These are phyloP conservation scores for Actinomortierella ambigua DNA, from an alignment of 371 early-diverging fungal genomes.

Conservation along the genomic window DNA sequence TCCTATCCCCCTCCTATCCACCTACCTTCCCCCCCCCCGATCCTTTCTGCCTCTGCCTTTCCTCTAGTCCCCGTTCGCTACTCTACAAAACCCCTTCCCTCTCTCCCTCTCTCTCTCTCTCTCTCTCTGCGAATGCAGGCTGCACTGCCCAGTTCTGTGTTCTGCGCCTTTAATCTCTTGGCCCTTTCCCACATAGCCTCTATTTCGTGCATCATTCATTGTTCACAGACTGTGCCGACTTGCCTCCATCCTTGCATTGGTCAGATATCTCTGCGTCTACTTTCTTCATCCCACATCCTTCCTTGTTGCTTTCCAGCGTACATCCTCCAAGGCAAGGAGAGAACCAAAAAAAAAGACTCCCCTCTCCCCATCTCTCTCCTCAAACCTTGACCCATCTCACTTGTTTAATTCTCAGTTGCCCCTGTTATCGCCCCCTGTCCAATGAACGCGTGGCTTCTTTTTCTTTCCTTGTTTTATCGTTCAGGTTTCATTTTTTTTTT, in stretches of 20 bases:
- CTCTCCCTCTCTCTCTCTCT: neutral
- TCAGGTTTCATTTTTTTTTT: neutral
- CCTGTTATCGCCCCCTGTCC: neutral
- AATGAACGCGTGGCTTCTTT: neutral
- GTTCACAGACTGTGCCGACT: constrained; percentile 8
- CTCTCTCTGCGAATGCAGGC: too few relatives aligned
- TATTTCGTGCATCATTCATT: constrained; percentile 5
- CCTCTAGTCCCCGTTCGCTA: neutral
- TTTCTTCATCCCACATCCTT: too few relatives aligned
- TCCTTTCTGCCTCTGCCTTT: neutral
- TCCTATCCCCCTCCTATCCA: neutral
- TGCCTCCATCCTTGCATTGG: constrained; percentile 9
- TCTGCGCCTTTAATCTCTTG: neutral
- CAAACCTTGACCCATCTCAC: neutral
- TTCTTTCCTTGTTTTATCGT: neutral
- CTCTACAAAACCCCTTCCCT: constrained; percentile 1
- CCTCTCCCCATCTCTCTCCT: neutral
- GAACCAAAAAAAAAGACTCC: constrained; percentile 5
- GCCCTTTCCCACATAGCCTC: constrained; percentile 2
- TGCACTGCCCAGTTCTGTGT: neutral
- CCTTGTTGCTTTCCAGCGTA: constrained; percentile 7
- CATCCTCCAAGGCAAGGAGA: constrained; percentile 19
- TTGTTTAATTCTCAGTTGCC: neutral
- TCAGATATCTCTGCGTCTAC: too few relatives aligned
- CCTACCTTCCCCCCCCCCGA: neutral